These are phyloP conservation scores for Quercus cerris DNA, from an alignment of 306 rosid species.

Conservation along the genomic window DNA sequence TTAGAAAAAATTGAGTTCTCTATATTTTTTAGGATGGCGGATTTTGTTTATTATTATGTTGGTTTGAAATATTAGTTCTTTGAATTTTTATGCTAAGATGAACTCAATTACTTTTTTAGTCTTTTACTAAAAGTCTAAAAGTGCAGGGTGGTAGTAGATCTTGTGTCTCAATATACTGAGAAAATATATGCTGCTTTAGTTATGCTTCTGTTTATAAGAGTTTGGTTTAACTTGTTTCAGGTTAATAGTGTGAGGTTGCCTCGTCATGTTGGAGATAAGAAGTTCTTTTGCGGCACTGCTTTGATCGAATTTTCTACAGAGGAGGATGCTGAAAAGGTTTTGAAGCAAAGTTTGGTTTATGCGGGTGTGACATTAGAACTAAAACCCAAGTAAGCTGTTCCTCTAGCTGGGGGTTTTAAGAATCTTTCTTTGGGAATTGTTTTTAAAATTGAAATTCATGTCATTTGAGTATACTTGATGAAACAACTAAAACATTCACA, in stretches of 20 bases:
- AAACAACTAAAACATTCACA: not conserved
- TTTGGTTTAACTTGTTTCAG: conserved; percentile 39
- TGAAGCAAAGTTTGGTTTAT: conserved; percentile 46
- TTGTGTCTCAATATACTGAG: not conserved
- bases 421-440: not conserved
- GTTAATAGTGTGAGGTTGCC: conserved; percentile 85
- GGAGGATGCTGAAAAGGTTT: conserved; percentile 54
- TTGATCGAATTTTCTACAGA: conserved; percentile 75
- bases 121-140: not conserved
- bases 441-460: not conserved
- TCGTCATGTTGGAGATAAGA: conserved; percentile 83
- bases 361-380: conserved; percentile 63
- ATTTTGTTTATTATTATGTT: not conserved
- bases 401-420: not conserved
- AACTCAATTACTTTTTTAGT: not conserved
- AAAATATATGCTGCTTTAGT: not conserved
- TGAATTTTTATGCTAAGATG: not conserved
- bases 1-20: not conserved
- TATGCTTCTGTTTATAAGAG: not conserved
- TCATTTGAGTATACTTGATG: not conserved
- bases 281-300: conserved; percentile 73
- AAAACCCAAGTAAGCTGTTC: conserved; percentile 65
- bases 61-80: not conserved
- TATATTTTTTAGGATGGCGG: not conserved
- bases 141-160: not conserved